phyloP scores from a whole-genome alignment of 495 filamentous ascomycete genomes.

The Chaetomium fimeti region DNA sequence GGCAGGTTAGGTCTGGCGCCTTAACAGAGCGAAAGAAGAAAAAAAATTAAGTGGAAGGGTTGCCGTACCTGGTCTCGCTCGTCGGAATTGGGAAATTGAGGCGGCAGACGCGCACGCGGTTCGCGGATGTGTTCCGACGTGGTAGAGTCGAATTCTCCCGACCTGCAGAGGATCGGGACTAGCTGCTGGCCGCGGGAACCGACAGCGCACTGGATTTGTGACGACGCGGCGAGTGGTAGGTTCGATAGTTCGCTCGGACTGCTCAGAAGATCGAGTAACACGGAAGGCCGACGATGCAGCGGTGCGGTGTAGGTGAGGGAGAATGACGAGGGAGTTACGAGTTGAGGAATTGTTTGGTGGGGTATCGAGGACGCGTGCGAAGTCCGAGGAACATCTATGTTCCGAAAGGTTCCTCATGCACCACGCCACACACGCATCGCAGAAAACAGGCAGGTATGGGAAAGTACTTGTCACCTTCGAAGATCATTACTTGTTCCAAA shows the following conservation, averaged over 20 bases:
- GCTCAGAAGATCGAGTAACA: background rate
- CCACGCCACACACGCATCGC: too few species aligned
- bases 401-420: too few species aligned
- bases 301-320: slow-evolving; percentile 5
- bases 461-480: slow-evolving; percentile 1
- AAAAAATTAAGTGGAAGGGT: background rate
- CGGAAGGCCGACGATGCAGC: background rate
- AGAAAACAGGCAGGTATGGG: background rate
- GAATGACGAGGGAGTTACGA: background rate
- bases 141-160: too few species aligned
- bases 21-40: background rate
- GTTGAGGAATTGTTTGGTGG: background rate
- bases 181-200: slow-evolving; percentile 2
- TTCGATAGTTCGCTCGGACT: slow-evolving; percentile 3
- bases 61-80: slow-evolving; percentile 4
- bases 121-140: background rate
- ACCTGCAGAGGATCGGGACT: background rate
- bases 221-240: slow-evolving; percentile 8
- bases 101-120: slow-evolving; percentile 3
- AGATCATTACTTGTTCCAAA: background rate
- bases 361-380: background rate
- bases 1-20: slow-evolving; percentile 1
- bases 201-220: slow-evolving; percentile 4
- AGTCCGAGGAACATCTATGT: background rate
- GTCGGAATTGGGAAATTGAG: background rate